Evolutionary conservation across 129 eudicot genomes (phyloP), one percentile per base, ranked within the genome.

Genomic region (Erigeron canadensis): DNA sequence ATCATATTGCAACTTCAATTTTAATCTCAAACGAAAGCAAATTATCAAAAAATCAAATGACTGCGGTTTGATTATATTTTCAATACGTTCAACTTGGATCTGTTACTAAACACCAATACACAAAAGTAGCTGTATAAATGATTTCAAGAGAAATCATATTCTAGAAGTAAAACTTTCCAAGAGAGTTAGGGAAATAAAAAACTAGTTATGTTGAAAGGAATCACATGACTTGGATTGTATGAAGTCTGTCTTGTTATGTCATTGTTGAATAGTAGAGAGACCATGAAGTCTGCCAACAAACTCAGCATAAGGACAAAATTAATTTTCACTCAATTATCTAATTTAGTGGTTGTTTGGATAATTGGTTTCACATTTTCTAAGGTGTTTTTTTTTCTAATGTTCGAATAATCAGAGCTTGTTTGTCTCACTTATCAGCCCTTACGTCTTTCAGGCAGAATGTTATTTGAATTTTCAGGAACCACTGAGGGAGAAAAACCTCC

Each of bases 191-290:
- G 54, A 16, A 13, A 47, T 47, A 47, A 47, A 13, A 47, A 63
- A 63, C 7, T 63, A 40, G 63, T 53, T 57, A 58, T 68, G 66
- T 72, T 68, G 11, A 61, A n/a, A 58, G 38, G 67, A 28, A 42
- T 72, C 60, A 72, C 70, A 73, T 63, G 70, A 62, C 40, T 70
- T 51, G 60, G 46, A 23, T 68, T 48, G 1, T 39, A 68, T 48
- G 16, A 50, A 28, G 73, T 60, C 41, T n/a, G 61, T 60, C 39
- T 11, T 71, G 55, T 42, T 57, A 17, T 45, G 67, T 59, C 67
- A 72, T 46, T 67, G 59, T 72, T 72, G 56, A 59, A 59, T 22
- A 45, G 7, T 23, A 60, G 5, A n/a, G 8, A 47, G 59, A 13
- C 58, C 56, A 45, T 12, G 44, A 46, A 65, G 19, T 51, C n/a